These are phyloP conservation scores for Xylariomycetidae sp. DNA, from an alignment of 2,329 filamentous ascomycete species.

Conservation along the genomic window DNA sequence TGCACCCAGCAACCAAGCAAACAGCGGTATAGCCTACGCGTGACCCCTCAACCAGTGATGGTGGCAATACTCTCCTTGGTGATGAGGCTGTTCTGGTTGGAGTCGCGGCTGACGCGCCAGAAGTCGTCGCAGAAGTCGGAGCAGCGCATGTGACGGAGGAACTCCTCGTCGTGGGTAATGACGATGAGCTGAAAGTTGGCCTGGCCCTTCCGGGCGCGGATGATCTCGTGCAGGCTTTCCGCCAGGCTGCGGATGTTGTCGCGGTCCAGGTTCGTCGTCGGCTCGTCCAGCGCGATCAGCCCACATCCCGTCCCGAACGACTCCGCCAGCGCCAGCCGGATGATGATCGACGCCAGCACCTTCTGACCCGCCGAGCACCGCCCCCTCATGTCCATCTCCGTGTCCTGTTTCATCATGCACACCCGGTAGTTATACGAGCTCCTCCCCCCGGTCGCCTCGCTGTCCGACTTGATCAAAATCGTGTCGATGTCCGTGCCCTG, in stretches of 20 bases:
- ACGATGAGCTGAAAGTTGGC: slow-evolving; percentile 96
- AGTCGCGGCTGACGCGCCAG: slow-evolving; percentile 77
- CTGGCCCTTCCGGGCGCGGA: slow-evolving; percentile 74
- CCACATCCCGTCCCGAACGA: slow-evolving; percentile 96
- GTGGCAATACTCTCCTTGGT: slow-evolving; percentile 58
- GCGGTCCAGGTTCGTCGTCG: slow-evolving; percentile 90
- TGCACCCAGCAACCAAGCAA: slow-evolving; percentile 3
- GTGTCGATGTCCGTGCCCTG: slow-evolving; percentile 96
- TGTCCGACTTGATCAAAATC: slow-evolving; percentile 89
- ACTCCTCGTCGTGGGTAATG: slow-evolving; percentile 98
- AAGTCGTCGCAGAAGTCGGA: slow-evolving; percentile 90
- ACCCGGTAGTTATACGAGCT: slow-evolving; percentile 95
- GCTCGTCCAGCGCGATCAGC: slow-evolving; percentile 92
- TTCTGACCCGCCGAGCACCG: slow-evolving; percentile 96
- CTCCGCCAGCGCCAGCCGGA: slow-evolving; percentile 90
- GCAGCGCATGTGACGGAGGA: slow-evolving; percentile 87
- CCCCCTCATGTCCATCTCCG: slow-evolving; percentile 99
- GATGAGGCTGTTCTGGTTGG: slow-evolving; percentile 83
- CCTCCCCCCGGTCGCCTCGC: slow-evolving; percentile 66
- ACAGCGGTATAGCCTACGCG: background rate
- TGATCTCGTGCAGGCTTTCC: slow-evolving; percentile 78
- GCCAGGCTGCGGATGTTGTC: slow-evolving; percentile 93
- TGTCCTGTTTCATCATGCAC: slow-evolving; percentile 95
- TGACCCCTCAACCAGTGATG: too few relatives aligned
- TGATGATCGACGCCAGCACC: slow-evolving; percentile 94